A percentile compares a stretch with the other conserved stretches of the same genome.
Evolutionary conservation across 768 basidiomycete species (phyloP).

Genomic region (Auricularia heimuer): DNA sequence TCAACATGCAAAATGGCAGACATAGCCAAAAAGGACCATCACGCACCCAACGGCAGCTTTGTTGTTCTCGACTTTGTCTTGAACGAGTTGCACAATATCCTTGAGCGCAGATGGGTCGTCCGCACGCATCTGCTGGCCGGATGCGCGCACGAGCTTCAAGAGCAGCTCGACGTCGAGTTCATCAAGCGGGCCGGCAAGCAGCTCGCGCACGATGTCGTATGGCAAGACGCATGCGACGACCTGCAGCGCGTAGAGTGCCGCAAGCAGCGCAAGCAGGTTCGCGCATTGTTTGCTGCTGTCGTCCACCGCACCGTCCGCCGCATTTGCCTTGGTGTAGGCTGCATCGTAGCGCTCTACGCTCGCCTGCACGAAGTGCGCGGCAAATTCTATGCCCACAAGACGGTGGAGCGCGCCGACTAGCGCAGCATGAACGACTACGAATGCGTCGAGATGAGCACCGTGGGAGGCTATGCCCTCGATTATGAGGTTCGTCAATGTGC

Average conservation of each 20-base stretch:
- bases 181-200: slow-evolving; percentile 53
- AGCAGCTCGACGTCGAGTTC: slow-evolving; percentile 83
- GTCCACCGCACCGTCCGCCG: slow-evolving; percentile 11
- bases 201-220: slow-evolving; percentile 76
- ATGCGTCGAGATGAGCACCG: slow-evolving; percentile 76
- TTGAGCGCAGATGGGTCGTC: slow-evolving; percentile 91
- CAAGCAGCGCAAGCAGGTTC: slow-evolving; percentile 78
- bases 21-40: slow-evolving; percentile 37
- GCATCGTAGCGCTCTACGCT: slow-evolving; percentile 31
- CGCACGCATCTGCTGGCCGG: slow-evolving; percentile 81
- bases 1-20: background rate
- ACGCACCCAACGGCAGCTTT: slow-evolving; percentile 43
- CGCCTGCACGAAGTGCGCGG: slow-evolving; percentile 74
- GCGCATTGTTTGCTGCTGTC: slow-evolving; percentile 73
- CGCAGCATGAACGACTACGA: slow-evolving; percentile 79
- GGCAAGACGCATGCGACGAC: slow-evolving; percentile 82
- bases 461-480: slow-evolving; percentile 73
- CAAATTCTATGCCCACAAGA: slow-evolving; percentile 79
- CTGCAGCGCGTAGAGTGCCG: slow-evolving; percentile 94
- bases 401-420: slow-evolving; percentile 75
- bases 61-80: slow-evolving; percentile 51
- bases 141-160: slow-evolving; percentile 65
- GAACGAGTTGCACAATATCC: slow-evolving; percentile 80
- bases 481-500: slow-evolving; percentile 64
- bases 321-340: slow-evolving; percentile 2